phyloP scores from a whole-genome alignment of 495 filamentous ascomycete species.

The Aspergillus haitiensis region DNA sequence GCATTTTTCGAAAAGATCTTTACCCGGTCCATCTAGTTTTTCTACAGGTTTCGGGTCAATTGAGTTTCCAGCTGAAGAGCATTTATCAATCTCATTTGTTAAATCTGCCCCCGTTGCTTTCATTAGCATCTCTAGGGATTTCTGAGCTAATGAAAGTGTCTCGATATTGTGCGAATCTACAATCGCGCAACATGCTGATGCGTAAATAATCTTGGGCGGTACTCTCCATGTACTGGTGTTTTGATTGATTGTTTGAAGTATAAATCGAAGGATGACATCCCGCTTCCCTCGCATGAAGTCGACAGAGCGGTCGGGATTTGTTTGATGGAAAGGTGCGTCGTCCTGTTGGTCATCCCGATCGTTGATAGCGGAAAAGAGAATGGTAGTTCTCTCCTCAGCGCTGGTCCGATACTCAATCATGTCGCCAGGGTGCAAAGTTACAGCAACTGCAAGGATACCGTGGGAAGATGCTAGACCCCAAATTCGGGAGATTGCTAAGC shows the following conservation, averaged over 20 bases:
- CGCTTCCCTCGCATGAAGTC: constrained; percentile 23
- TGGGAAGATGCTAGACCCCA: constrained; percentile 53
- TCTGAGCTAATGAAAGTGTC: constrained; percentile 30
- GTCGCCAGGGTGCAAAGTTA: constrained; percentile 53
- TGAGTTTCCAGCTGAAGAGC: constrained; percentile 11
- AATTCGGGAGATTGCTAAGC: constrained; percentile 41
- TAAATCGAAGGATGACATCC: constrained; percentile 31
- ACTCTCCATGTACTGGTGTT: constrained; percentile 16
- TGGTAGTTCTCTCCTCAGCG: constrained; percentile 36
- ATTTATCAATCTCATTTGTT: constrained; percentile 37
- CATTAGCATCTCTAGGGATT: constrained; percentile 33
- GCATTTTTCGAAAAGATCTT: constrained; percentile 45
- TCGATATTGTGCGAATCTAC: constrained; percentile 29
- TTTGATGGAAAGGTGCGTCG: constrained; percentile 19
- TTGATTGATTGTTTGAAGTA: constrained; percentile 27
- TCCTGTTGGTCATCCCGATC: constrained; percentile 3
- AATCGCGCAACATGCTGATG: constrained; percentile 42
- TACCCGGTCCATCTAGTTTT: constrained; percentile 26
- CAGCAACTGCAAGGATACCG: constrained; percentile 40
- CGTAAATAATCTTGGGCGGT: constrained; percentile 38
- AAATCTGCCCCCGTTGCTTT: constrained; percentile 31
- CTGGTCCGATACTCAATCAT: constrained; percentile 52
- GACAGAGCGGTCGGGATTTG: constrained; percentile 6
- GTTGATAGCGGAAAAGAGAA: constrained; percentile 38
- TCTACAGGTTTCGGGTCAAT: constrained; percentile 31